Conservation (phyloP, 805 yeast genomes). For the Yarrowia sp. region DNA sequence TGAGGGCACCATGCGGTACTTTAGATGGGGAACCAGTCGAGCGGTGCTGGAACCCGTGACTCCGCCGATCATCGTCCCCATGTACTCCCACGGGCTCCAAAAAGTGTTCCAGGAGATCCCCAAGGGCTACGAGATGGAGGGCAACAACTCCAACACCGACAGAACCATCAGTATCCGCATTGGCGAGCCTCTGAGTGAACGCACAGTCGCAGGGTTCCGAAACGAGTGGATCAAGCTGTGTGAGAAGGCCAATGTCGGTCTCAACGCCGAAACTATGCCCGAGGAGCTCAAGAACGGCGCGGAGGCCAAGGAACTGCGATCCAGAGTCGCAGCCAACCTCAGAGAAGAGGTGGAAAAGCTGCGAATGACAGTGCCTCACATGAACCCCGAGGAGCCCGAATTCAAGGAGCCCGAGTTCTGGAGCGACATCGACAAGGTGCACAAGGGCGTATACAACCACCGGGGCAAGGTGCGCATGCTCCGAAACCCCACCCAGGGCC, state of each 20-base stretch:
- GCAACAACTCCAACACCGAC: conserved; percentile 64
- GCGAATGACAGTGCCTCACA: conserved; percentile 40
- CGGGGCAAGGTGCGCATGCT: conserved; percentile 24
- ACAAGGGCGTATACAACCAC: conserved; percentile 20
- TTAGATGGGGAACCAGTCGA: conserved; percentile 94
- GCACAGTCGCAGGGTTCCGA: conserved; percentile 65
- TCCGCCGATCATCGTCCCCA: conserved; percentile 87
- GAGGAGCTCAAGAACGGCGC: conserved; percentile 67
- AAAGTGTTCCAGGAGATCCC: conserved; percentile 77
- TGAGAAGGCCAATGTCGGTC: conserved; percentile 58
- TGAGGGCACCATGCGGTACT: conserved; percentile 87
- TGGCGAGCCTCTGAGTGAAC: conserved; percentile 74
- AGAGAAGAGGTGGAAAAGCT: conserved; percentile 62
- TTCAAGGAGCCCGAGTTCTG: conserved; percentile 36
- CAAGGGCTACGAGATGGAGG: conserved; percentile 40
- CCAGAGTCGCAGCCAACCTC: conserved; percentile 70
- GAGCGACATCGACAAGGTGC: conserved; percentile 3
- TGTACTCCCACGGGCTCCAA: conserved; percentile 85
- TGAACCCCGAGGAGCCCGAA: conserved; percentile 20
- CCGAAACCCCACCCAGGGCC: conserved; percentile 17
- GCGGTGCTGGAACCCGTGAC: conserved; percentile 79
- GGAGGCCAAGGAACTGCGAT: conserved; percentile 70
- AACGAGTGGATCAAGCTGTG: conserved; percentile 72
- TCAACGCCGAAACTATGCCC: conserved; percentile 60
- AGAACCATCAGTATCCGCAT: conserved; percentile 61